Evolutionary conservation across 495 filamentous ascomycete species (phyloP), one percentile per base, ranked within the genome.

Genomic region (Tuber aestivum): DNA sequence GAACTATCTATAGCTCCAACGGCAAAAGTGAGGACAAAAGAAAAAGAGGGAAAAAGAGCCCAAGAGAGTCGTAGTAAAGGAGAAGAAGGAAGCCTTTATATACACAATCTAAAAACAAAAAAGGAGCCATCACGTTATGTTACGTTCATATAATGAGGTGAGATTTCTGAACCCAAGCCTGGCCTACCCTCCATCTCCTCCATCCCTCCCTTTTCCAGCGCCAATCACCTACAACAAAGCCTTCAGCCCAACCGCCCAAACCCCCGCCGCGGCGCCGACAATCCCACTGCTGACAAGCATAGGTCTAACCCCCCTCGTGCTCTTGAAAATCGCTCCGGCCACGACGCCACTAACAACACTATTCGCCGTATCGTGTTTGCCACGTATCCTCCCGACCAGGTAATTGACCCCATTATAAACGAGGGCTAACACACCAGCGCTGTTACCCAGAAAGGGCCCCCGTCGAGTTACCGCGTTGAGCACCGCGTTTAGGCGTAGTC

Each of bases 401-500:
- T 93, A 96, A 86, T 98, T 98, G 83, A 97, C 87, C 35, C 92
- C 90, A 84, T 97, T 97, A 83, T 97, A 99, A 74, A 94, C 90
- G 89, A 99, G 92, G 20, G 95, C 95, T 42, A 99, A 89, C 40
- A 97, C 94, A 72, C 94, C 95, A 2, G 96, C 95, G 10, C 90
- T 93, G 86, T 99, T 99, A 23, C 96, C 95, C 77, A 98, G 84
- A 86, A 97, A 99, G n/a, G 95, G 95, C 12, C 95, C 95, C 84
- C 95, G 86, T 80, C 95, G 86, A 69, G 95, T 99, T 69, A 99
- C 87, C 50, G 93, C 91, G 84, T 99, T 99, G 76, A 99, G 88
- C 40, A 96, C 94, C 72, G 91, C 91, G 87, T 99, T 99, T 35
- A 99, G 86, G 74, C 92, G 90, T 80, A 99, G 87, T 87, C 95